Base-by-base conservation (phyloP, 208 protist species). In the Acanthamoeba healyi region DNA sequence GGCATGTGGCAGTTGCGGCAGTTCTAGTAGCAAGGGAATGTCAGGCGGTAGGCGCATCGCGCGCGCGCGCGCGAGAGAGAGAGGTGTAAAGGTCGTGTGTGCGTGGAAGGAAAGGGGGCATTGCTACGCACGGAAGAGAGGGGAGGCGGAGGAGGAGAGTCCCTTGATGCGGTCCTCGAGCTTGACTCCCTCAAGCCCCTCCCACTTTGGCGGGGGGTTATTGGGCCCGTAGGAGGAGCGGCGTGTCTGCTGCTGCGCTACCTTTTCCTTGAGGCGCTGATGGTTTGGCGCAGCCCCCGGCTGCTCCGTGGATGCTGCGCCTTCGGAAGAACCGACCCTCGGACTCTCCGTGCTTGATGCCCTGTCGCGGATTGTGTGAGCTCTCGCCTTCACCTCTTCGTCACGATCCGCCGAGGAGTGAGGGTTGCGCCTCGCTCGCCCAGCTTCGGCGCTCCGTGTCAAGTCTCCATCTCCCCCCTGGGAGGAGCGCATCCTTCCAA, bases 141-240 rank as follows among this genome's bases (percentile, higher is more conserved):
- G 24, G 49, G 72, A n/a, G 3, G 49, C 14, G 0, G 72, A 81
- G 24, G 72, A 34, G 36, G 72, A 81, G 15, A 81, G 72, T 2
- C 72, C 72, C 40, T 81, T 42, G 34, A 81, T 81, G 22, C 72
- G 72, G 26, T 81, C 72, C 40, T 42, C 34, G 4, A 81, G 72
- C 12, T 49, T 81, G 38, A 81, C 72, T 29, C 72, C 72, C 4
- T 40, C 32, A 2, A 81, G 72, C 17, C 72, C 72, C 38, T 81
- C 72, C 72, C 72, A 81, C 15, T 36, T 24, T 2, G 72, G 72
- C 9, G 63, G 63, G 9, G 72, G 38, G 19, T 81, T 34, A 26
- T 9, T 32, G 24, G 38, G n/a, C 4, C 72, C 72, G 32, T 81
- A 81, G 40, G 72, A 51, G 72, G 17, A 29, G 15, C 72, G 72